These are phyloP conservation scores for Fusarium sp. DNA, from an alignment of 2,329 filamentous ascomycete genomes.

Conservation along the genomic window DNA sequence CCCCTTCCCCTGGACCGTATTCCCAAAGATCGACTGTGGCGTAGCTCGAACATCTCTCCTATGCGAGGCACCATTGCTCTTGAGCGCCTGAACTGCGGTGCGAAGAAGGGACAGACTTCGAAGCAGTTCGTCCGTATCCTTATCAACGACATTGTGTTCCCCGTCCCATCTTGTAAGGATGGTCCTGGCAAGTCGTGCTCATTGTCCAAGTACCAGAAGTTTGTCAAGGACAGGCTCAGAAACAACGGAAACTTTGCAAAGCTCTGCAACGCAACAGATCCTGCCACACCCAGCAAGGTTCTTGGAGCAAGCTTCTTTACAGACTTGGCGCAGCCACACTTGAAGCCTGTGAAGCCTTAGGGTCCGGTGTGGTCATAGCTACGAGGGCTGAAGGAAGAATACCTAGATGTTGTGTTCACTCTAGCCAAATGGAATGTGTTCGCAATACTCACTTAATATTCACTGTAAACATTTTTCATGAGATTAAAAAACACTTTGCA, in stretches of 20 bases:
- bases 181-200: constrained; percentile 68
- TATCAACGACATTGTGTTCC: constrained; percentile 73
- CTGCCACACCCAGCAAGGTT: constrained; percentile 56
- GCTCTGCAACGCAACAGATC: constrained; percentile 61
- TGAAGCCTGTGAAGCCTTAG: constrained; percentile 38
- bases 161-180: constrained; percentile 65
- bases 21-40: constrained; percentile 63
- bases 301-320: constrained; percentile 65
- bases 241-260: constrained; percentile 63
- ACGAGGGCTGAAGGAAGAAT: too few species aligned
- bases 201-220: constrained; percentile 59
- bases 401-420: too few species aligned
- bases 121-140: constrained; percentile 67
- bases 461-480: too few species aligned
- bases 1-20: constrained; percentile 62
- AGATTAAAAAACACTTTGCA: too few species aligned
- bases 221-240: constrained; percentile 46
- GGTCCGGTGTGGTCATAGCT: too few species aligned
- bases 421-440: too few species aligned
- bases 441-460: too few species aligned
- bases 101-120: constrained; percentile 46
- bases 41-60: constrained; percentile 67
- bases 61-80: constrained; percentile 76
- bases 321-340: constrained; percentile 56
- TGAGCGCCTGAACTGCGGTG: constrained; percentile 69